Evolutionary conservation across 208 protist species (phyloP).

Genomic region (Leishmania turanica): DNA sequence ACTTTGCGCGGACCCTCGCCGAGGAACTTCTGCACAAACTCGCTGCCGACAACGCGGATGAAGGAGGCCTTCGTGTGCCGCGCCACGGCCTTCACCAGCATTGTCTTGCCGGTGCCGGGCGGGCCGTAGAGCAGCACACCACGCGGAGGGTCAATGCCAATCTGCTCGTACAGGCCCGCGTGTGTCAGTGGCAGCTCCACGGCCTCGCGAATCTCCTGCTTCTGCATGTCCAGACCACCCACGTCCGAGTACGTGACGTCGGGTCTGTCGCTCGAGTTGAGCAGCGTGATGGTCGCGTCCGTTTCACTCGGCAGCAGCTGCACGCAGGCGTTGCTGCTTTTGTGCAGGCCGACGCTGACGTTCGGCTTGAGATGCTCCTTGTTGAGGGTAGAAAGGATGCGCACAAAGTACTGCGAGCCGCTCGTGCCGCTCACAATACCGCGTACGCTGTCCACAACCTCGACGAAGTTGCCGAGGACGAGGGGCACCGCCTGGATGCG

Average conservation of each 20-base stretch:
- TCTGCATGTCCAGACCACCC: constrained; percentile 99
- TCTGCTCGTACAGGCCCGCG: constrained; percentile 98
- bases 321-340: constrained; percentile 98
- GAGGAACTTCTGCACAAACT: constrained; percentile 99
- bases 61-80: constrained; percentile 99
- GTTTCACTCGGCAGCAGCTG: constrained; percentile 98
- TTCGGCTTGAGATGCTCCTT: constrained; percentile 99
- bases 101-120: constrained; percentile 98
- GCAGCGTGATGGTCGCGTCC: constrained; percentile 97
- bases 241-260: constrained; percentile 98
- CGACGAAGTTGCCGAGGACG: constrained; percentile 99
- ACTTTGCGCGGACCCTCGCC: constrained; percentile 99
- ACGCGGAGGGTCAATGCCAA: constrained; percentile 99
- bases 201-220: constrained; percentile 99
- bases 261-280: constrained; percentile 93
- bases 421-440: constrained; percentile 97
- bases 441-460: constrained; percentile 98
- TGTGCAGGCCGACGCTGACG: constrained; percentile 98
- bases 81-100: constrained; percentile 99
- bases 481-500: constrained; percentile 99
- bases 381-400: constrained; percentile 98
- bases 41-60: constrained; percentile 98
- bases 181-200: constrained; percentile 99
- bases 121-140: constrained; percentile 99
- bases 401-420: constrained; percentile 98